These are phyloP conservation scores for Antitrichia curtipendula DNA, from an alignment of 225 moss, liverwort and hornwort genomes.

Conservation along the genomic window DNA sequence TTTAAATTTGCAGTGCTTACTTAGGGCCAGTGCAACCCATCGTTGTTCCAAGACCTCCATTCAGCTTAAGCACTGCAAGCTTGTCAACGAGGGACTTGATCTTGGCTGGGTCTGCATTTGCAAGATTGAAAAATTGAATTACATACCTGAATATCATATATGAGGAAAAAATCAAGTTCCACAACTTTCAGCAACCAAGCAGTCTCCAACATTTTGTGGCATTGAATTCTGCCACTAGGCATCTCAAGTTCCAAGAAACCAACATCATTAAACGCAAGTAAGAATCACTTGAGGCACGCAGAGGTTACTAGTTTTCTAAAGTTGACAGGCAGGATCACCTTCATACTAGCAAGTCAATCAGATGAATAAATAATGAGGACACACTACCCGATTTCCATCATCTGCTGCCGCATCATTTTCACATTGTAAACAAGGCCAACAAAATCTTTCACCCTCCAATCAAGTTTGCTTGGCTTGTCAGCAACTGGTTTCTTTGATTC, in stretches of 20 bases:
- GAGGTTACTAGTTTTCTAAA: conserved; percentile 3
- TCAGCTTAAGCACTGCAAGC: conserved; percentile 92
- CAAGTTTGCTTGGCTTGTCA: conserved; percentile 55
- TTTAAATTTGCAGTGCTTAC: conserved; percentile 12
- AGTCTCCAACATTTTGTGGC: neutral
- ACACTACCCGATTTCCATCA: conserved; percentile 82
- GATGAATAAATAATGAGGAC: neutral
- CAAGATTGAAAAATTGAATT: neutral
- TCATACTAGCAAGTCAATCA: neutral
- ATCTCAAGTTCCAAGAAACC: neutral
- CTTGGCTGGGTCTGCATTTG: conserved; percentile 37
- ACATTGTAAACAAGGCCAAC: conserved; percentile 63
- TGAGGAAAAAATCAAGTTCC: neutral
- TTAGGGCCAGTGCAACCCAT: conserved; percentile 99
- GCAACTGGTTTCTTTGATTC: neutral
- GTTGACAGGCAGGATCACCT: neutral
- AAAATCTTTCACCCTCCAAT: conserved; percentile 51
- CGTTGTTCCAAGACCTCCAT: conserved; percentile 96
- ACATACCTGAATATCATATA: neutral
- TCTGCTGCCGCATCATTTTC: conserved; percentile 80
- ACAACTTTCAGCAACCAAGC: neutral
- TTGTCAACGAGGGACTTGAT: conserved; percentile 78
- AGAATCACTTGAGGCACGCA: neutral
- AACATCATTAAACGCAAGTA: neutral
- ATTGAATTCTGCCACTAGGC: neutral